These are phyloP conservation scores for Phytophthora tentaculata DNA, from an alignment of 352 stramenopile genomes.

Conservation along the genomic window DNA sequence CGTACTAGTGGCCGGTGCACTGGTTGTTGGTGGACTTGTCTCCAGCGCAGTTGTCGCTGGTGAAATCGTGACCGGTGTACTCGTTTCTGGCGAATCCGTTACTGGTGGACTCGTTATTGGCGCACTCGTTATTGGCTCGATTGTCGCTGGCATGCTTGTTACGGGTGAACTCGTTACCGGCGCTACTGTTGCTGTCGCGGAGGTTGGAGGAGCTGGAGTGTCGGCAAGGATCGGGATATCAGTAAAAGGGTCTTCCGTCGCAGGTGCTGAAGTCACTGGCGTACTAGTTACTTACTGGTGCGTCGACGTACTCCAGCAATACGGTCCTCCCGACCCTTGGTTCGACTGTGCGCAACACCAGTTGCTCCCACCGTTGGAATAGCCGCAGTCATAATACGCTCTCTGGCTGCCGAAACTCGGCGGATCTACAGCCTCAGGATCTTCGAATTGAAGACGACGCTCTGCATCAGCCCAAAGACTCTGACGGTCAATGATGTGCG, in stretches of 20 bases:
- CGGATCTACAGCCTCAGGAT: conserved; percentile 21
- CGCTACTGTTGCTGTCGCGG: neutral
- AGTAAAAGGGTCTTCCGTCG: no score
- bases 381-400: conserved; percentile 54
- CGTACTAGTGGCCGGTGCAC: neutral
- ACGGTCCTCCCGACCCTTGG: conserved; percentile 21
- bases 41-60: neutral
- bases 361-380: conserved; percentile 23
- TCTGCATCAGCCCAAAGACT: conserved; percentile 1
- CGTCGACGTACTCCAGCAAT: conserved; percentile 49
- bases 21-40: neutral
- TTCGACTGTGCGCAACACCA: conserved; percentile 59
- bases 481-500: conserved; percentile 23
- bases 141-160: neutral
- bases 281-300: no score
- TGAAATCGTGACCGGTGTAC: neutral
- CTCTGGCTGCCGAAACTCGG: conserved; percentile 32
- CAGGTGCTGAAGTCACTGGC: no score
- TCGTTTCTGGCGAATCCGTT: neutral
- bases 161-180: neutral
- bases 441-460: conserved; percentile 50
- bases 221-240: no score
- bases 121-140: neutral
- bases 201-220: neutral
- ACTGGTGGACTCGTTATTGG: neutral